Evolutionary conservation across 139 green algal species (phyloP).

Genomic region (Ostreobium quekettii): DNA sequence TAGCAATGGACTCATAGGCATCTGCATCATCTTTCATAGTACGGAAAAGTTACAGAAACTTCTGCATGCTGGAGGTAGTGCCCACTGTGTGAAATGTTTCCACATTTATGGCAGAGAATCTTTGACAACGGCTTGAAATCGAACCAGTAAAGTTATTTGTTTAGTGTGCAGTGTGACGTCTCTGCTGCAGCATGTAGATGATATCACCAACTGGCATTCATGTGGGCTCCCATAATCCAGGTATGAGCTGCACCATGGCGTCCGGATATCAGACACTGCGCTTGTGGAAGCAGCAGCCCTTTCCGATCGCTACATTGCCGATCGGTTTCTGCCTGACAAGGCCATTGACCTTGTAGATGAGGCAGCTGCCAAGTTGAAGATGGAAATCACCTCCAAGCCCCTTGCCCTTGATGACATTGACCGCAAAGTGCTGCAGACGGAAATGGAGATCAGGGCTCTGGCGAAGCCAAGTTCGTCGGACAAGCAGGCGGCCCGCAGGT

Average conservation of each 20-base stretch:
- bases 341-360: slow-evolving; percentile 56
- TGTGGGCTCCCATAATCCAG: no score
- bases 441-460: slow-evolving; percentile 91
- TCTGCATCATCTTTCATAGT: no score
- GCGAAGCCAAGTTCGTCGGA: slow-evolving; percentile 33
- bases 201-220: no score
- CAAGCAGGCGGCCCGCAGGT: slow-evolving; percentile 32
- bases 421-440: slow-evolving; percentile 65
- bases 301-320: slow-evolving; percentile 42
- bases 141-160: no score
- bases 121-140: no score
- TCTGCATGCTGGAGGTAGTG: no score
- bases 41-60: no score
- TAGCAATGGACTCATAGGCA: no score
- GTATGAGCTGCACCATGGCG: slow-evolving; percentile 58
- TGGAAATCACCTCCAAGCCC: slow-evolving; percentile 48
- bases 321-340: slow-evolving; percentile 70
- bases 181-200: no score
- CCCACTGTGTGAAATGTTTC: no score
- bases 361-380: slow-evolving; percentile 37
- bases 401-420: slow-evolving; percentile 91
- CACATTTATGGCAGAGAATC: no score
- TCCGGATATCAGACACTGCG: slow-evolving; percentile 47
- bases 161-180: no score
- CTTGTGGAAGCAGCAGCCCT: slow-evolving; percentile 52